phyloP scores from a whole-genome alignment of 495 filamentous ascomycete species.

The Darksidea phi region DNA sequence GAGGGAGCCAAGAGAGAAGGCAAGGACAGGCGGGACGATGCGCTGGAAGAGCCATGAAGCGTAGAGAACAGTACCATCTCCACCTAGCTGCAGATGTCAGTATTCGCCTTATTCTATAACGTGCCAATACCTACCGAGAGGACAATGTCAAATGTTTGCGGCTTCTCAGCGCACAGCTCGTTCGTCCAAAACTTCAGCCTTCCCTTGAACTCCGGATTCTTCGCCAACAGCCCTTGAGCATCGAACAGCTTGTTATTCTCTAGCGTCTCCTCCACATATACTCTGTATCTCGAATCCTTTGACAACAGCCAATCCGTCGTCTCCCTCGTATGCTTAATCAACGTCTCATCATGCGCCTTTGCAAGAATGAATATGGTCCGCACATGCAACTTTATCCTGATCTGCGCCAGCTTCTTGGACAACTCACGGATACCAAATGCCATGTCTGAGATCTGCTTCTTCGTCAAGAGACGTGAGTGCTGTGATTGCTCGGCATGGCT shows the following conservation, averaged over 20 bases:
- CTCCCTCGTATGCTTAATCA: slow-evolving; percentile 77
- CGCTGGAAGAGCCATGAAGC: slow-evolving; percentile 96
- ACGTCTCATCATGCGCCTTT: slow-evolving; percentile 78
- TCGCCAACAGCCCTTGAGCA: slow-evolving; percentile 56
- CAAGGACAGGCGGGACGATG: slow-evolving; percentile 90
- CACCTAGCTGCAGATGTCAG: slow-evolving; percentile 61
- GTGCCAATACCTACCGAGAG: slow-evolving; percentile 55
- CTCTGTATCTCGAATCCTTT: slow-evolving; percentile 67
- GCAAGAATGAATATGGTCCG: slow-evolving; percentile 83
- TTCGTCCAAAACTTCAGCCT: slow-evolving; percentile 81
- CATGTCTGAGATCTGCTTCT: slow-evolving; percentile 92
- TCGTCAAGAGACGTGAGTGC: slow-evolving; percentile 74
- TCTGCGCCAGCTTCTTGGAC: slow-evolving; percentile 76
- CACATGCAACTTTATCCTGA: slow-evolving; percentile 75
- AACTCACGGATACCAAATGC: slow-evolving; percentile 90
- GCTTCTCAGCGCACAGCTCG: slow-evolving; percentile 69
- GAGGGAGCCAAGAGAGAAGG: slow-evolving; percentile 85
- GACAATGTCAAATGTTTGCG: slow-evolving; percentile 90
- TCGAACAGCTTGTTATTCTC: slow-evolving; percentile 70
- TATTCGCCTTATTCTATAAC: background rate
- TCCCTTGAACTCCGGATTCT: slow-evolving; percentile 54
- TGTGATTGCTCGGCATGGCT: slow-evolving; percentile 12
- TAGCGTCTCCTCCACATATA: slow-evolving; percentile 78
- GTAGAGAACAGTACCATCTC: slow-evolving; percentile 93
- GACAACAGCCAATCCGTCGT: slow-evolving; percentile 78